A percentile compares a stretch with the other conserved stretches of the same genome.
phyloP scores from a whole-genome alignment of 352 stramenopile species.

The Globisporangium megalacanthum region DNA sequence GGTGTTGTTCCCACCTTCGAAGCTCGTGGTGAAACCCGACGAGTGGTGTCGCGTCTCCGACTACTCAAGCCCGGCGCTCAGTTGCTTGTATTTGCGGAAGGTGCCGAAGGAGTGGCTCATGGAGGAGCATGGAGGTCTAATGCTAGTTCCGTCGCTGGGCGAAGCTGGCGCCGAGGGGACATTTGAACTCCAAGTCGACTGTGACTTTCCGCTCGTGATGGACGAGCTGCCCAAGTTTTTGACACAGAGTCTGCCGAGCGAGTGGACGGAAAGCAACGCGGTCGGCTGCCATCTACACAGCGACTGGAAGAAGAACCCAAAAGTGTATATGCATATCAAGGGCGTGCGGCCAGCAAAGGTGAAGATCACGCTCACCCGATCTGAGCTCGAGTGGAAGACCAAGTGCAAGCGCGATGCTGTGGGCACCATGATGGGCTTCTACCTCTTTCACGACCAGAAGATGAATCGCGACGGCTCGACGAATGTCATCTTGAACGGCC shows the following conservation, averaged over 20 bases:
- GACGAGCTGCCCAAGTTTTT: conserved; percentile 54
- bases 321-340: conserved; percentile 73
- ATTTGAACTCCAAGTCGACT: conserved; percentile 87
- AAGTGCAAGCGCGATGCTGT: conserved; percentile 82
- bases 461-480: conserved; percentile 27
- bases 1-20: conserved; percentile 36
- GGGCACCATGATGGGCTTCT: conserved; percentile 89
- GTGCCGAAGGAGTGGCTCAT: conserved; percentile 61
- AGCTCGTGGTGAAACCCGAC: conserved; percentile 66
- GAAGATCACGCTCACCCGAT: conserved; percentile 74
- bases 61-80: conserved; percentile 43
- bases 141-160: conserved; percentile 74
- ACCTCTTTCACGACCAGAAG: conserved; percentile 61
- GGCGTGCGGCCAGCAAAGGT: conserved; percentile 62
- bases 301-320: conserved; percentile 88
- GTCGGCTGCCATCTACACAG: conserved; percentile 76
- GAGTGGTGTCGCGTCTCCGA: conserved; percentile 69
- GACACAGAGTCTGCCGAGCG: conserved; percentile 69
- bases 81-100: conserved; percentile 62
- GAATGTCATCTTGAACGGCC: conserved; percentile 59
- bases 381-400: conserved; percentile 75
- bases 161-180: conserved; percentile 61
- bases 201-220: conserved; percentile 60
- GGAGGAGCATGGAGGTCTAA: conserved; percentile 37
- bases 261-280: conserved; percentile 63